Conservation (phyloP, 2,329 filamentous ascomycete species). For the Sporothrix dimorphospora region DNA sequence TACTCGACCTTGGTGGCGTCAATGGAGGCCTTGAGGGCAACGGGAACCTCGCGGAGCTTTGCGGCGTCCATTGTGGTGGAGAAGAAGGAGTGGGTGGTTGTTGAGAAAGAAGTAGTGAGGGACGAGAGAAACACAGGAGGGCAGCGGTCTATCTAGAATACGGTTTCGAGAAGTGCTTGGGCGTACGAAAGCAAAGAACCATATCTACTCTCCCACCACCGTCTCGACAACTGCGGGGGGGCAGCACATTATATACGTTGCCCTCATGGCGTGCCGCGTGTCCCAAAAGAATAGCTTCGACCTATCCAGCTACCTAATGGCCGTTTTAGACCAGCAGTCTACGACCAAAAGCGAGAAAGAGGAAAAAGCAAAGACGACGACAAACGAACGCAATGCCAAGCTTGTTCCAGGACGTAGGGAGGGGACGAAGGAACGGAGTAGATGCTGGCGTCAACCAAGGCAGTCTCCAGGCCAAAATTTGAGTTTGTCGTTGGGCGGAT, state of each 20-base stretch:
- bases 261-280: neutral
- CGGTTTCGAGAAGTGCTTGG: neutral
- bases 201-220: neutral
- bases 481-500: neutral
- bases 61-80: conserved; percentile 14
- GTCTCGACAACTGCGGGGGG: neutral
- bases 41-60: conserved; percentile 13
- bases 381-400: neutral
- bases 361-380: neutral
- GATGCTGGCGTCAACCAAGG: neutral
- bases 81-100: neutral
- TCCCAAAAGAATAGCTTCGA: neutral
- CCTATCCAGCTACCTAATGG: neutral
- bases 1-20: conserved; percentile 28
- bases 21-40: conserved; percentile 16
- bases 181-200: neutral
- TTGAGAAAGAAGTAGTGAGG: neutral
- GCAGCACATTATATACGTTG: neutral
- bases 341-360: neutral
- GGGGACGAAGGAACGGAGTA: neutral
- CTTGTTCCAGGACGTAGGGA: neutral
- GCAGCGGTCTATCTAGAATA: neutral
- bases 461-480: neutral
- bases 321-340: neutral
- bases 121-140: neutral